Percentiles rank a stretch among this genome's conserved stretches.
These are phyloP conservation scores for Anthracocystis setariae DNA, from an alignment of 1,284 basidiomycete genomes.

Conservation along the genomic window DNA sequence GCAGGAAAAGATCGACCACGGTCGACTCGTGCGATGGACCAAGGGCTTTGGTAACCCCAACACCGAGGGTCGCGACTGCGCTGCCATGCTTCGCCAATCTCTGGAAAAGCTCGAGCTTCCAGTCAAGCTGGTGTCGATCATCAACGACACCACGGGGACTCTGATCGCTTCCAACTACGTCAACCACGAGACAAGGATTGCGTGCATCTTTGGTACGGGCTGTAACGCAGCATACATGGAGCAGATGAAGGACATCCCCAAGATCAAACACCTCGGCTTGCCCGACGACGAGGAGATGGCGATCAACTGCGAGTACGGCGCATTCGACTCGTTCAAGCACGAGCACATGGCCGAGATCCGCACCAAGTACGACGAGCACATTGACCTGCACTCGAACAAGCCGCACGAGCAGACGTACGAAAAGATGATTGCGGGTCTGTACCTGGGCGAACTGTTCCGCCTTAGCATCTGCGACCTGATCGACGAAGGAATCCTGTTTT, in stretches of 20 bases:
- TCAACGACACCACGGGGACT: slow-evolving; percentile 95
- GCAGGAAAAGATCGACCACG: slow-evolving; percentile 93
- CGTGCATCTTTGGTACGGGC: slow-evolving; percentile 96
- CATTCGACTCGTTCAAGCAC: slow-evolving; percentile 95
- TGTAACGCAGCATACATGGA: slow-evolving; percentile 92
- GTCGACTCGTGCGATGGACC: slow-evolving; percentile 94
- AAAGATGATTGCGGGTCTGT: slow-evolving; percentile 98
- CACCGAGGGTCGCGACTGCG: slow-evolving; percentile 92
- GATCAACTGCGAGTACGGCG: slow-evolving; percentile 97
- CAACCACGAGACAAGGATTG: slow-evolving; percentile 87
- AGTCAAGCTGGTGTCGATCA: slow-evolving; percentile 65
- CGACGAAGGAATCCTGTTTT: slow-evolving; percentile 94
- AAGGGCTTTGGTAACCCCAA: slow-evolving; percentile 95
- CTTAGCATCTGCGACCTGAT: slow-evolving; percentile 94
- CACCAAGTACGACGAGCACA: slow-evolving; percentile 91
- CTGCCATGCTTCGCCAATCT: slow-evolving; percentile 86
- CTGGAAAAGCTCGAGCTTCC: slow-evolving; percentile 74
- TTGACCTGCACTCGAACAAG: slow-evolving; percentile 95
- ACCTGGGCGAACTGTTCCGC: slow-evolving; percentile 94
- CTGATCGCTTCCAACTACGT: slow-evolving; percentile 97
- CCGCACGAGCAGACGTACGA: slow-evolving; percentile 93
- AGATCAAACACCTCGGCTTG: slow-evolving; percentile 81
- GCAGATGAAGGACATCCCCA: slow-evolving; percentile 77
- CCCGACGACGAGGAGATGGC: slow-evolving; percentile 81
- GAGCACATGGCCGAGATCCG: slow-evolving; percentile 81